A percentile compares a stretch with the other conserved stretches of the same genome.
phyloP scores from a whole-genome alignment of 805 yeast species.

The Ascoidea asiatica region DNA sequence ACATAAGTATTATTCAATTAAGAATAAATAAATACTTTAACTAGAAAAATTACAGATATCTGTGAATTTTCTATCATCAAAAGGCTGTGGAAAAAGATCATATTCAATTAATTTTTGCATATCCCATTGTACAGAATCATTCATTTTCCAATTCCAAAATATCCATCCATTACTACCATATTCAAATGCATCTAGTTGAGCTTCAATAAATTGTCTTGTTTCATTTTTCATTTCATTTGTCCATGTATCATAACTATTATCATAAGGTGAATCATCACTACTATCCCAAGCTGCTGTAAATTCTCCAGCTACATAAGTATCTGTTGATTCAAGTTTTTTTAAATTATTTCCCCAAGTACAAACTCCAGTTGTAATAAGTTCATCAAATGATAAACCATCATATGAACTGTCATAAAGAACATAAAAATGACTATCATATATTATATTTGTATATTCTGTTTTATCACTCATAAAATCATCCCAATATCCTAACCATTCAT shows the following conservation, averaged over 20 bases:
- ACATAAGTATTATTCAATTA: no score
- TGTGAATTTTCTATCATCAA: conserved; percentile 35
- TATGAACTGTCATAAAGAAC: conserved; percentile 8
- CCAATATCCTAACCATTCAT: conserved; percentile 43
- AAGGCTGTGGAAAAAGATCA: conserved; percentile 50
- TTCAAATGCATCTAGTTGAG: conserved; percentile 41
- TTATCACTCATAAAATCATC: conserved; percentile 20
- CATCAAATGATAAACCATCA: conserved; percentile 6
- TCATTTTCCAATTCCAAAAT: conserved; percentile 64
- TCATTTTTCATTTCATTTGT: conserved; percentile 24
- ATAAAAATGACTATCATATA: conserved; percentile 10
- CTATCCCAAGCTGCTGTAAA: conserved; percentile 11
- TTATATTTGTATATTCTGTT: conserved; percentile 1
- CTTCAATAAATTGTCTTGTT: conserved; percentile 43
- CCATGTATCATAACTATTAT: conserved; percentile 28
- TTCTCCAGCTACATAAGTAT: conserved; percentile 8
- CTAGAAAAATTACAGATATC: conserved; percentile 7
- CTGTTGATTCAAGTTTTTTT: conserved; percentile 7
- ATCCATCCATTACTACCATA: conserved; percentile 43
- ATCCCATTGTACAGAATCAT: conserved; percentile 56
- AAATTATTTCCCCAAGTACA: conserved; percentile 11
- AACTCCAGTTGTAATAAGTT: conserved; percentile 8
- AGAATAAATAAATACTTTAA: no score
- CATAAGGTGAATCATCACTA: conserved; percentile 6
- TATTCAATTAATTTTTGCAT: conserved; percentile 32